Percentiles rank a stretch among this genome's conserved stretches.
phyloP scores from a whole-genome alignment of 768 basidiomycete species.

The Phylloporus rhodoxanthus region DNA sequence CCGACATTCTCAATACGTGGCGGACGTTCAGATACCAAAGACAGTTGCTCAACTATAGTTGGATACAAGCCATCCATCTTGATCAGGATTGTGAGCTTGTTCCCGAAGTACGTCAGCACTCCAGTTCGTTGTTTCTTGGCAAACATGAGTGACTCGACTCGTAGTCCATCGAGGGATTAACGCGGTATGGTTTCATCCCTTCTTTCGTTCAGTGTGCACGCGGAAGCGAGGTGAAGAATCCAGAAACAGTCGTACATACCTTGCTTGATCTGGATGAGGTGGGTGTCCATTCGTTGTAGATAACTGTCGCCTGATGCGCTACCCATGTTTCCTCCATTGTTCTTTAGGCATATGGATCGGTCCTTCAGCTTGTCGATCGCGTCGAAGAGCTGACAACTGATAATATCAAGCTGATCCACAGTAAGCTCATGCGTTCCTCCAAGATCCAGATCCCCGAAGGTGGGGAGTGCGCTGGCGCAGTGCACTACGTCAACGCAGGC shows the following conservation, averaged over 20 bases:
- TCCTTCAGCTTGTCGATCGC: constrained; percentile 20
- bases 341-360: constrained; percentile 21
- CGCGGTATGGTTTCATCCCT: constrained; percentile 22
- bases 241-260: constrained; percentile 15
- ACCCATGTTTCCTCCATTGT: background rate
- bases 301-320: background rate
- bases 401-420: constrained; percentile 25
- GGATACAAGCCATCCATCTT: constrained; percentile 26
- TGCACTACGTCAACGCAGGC: constrained; percentile 29
- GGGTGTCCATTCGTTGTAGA: background rate
- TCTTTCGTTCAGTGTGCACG: constrained; percentile 21
- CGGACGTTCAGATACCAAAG: constrained; percentile 18
- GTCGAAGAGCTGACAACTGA: constrained; percentile 26
- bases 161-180: constrained; percentile 25
- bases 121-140: background rate
- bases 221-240: constrained; percentile 22
- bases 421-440: constrained; percentile 29
- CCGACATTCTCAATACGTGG: constrained; percentile 27
- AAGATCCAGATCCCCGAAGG: constrained; percentile 23
- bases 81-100: constrained; percentile 25
- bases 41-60: constrained; percentile 28
- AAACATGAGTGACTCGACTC: background rate
- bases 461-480: background rate
- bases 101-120: constrained; percentile 11
- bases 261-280: constrained; percentile 27